Percentiles rank a stretch among this genome's conserved stretches.
These are phyloP conservation scores for Lactarius hengduanensis DNA, from an alignment of 768 basidiomycete species.

Conservation along the genomic window DNA sequence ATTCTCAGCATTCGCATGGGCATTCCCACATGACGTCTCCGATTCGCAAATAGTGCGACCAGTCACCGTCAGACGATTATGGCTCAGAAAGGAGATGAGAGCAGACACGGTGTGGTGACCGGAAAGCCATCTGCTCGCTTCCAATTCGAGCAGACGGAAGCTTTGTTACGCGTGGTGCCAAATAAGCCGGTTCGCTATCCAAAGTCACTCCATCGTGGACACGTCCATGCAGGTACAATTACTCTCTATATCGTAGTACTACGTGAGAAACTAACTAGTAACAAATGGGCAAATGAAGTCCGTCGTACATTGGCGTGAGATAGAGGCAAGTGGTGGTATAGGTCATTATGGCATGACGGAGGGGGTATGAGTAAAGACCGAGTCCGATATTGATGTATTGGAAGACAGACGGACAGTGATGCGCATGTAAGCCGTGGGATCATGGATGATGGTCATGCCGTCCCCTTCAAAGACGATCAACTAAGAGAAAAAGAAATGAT, in stretches of 20 bases:
- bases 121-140: background rate
- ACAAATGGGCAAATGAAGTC: slow-evolving; percentile 27
- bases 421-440: slow-evolving; percentile 1
- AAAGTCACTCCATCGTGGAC: background rate
- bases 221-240: background rate
- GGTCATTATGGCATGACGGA: slow-evolving; percentile 29
- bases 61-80: background rate
- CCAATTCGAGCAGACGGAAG: slow-evolving; percentile 1
- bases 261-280: slow-evolving; percentile 17
- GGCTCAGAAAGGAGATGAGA: background rate
- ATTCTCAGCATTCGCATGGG: slow-evolving; percentile 15
- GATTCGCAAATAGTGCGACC: slow-evolving; percentile 3
- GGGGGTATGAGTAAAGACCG: slow-evolving; percentile 38
- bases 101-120: background rate
- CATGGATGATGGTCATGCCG: background rate
- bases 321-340: slow-evolving; percentile 38
- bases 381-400: background rate
- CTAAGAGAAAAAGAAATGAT: background rate
- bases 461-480: slow-evolving; percentile 11
- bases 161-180: background rate
- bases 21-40: slow-evolving; percentile 18
- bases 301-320: slow-evolving; percentile 33
- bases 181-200: background rate
- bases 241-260: slow-evolving; percentile 20
- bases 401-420: background rate